Base-by-base conservation (phyloP, 352 stramenopile species). In the Phytophthora lateralis region DNA sequence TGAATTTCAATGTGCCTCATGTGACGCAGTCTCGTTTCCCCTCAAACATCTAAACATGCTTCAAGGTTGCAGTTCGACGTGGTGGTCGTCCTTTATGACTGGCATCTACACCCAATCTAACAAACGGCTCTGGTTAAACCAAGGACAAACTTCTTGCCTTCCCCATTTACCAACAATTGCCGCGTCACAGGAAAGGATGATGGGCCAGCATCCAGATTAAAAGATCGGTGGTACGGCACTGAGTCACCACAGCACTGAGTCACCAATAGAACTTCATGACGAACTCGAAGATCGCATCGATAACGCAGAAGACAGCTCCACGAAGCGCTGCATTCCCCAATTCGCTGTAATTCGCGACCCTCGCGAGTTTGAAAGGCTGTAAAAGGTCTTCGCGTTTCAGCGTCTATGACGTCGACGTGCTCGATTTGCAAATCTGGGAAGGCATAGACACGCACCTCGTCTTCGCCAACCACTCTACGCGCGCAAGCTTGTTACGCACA, bases 341-440 rank as follows among this genome's bases (percentile, higher is more conserved):
- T 9, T n/a, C n/a, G n/a, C n/a, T n/a, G n/a, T n/a, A n/a, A n/a
- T n/a, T 48, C 35, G 39, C 27, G 24, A 17, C 20, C 6, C 4
- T 24, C 20, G 7, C 6, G 41, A 51, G 3, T 32, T 51, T 60
- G 52, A 51, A 50, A 38, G 32, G 30, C 30, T 60, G 42, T 29
- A 60, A 20, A 42, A 51, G 20, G 10, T 7, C 26, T 30, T 27
- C 32, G 18, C 18, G 32, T 54, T 35, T 38, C 45, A 63, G 20
- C 14, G 53, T 60, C 30, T 53, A 45, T 60, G 53, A 48, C 39
- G 49, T 59, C 32, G 38, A 47, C 51, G 26, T 41, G 52, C 39
- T 59, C 39, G 38, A 42, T 15, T 59, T 60, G 42, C 53, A 60
- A 53, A 37, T 57, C 50, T 48, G 54, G 43, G 54, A 63, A 56